phyloP scores from a whole-genome alignment of 1,139 yeast genomes.

The Debaryomyces fabryi region DNA sequence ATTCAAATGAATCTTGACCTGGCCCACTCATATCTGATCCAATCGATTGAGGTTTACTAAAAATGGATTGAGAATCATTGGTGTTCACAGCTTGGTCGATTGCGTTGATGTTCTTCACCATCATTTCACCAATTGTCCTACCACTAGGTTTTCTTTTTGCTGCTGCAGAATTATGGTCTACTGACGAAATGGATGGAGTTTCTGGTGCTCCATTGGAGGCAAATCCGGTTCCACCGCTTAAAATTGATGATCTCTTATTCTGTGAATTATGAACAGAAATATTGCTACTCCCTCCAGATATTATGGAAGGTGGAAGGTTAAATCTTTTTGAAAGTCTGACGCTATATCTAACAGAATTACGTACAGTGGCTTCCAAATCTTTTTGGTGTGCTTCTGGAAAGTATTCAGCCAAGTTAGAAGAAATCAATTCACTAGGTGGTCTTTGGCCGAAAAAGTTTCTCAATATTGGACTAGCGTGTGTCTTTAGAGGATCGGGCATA shows the following conservation, averaged over 20 bases:
- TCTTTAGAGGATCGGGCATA: constrained; percentile 25
- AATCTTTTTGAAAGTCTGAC: constrained; percentile 56
- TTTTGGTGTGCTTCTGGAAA: constrained; percentile 83
- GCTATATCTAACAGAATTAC: constrained; percentile 81
- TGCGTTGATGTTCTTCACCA: constrained; percentile 60
- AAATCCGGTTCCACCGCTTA: constrained; percentile 26
- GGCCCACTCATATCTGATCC: constrained; percentile 19
- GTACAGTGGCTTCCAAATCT: constrained; percentile 75
- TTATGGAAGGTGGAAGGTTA: constrained; percentile 27
- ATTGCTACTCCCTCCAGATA: constrained; percentile 24
- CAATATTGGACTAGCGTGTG: constrained; percentile 26
- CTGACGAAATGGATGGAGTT: constrained; percentile 27
- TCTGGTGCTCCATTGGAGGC: constrained; percentile 17
- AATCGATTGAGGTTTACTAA: constrained; percentile 27
- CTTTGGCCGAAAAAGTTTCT: constrained; percentile 80
- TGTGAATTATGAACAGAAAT: constrained; percentile 20
- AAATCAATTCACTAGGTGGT: constrained; percentile 91
- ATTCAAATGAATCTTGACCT: constrained; percentile 13
- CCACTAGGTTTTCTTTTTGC: constrained; percentile 26
- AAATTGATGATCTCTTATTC: constrained; percentile 23
- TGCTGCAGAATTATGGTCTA: constrained; percentile 19
- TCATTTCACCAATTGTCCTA: constrained; percentile 67
- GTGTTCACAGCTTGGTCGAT: constrained; percentile 56
- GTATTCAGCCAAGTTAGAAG: constrained; percentile 85
- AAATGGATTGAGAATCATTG: constrained; percentile 25